Conservation (phyloP, 345 rosid genomes). For the Brassica carinata region DNA sequence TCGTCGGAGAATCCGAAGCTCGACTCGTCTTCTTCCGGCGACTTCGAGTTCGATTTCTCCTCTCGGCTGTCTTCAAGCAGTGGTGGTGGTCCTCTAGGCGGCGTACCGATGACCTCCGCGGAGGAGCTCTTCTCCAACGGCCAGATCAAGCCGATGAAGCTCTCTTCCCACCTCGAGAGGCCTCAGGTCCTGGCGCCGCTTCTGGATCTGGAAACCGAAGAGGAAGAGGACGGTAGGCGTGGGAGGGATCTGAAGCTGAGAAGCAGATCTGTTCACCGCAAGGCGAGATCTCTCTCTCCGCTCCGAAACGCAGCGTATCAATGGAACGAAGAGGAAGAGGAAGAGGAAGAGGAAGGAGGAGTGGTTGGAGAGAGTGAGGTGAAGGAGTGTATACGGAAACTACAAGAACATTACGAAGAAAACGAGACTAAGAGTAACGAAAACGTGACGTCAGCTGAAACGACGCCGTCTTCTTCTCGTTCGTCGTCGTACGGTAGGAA, state of each 20-base stretch:
- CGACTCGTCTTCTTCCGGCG: conserved; percentile 42
- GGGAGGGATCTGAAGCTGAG: conserved; percentile 74
- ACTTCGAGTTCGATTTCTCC: conserved; percentile 85
- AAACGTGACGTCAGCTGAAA: conserved; percentile 31
- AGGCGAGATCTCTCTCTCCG: conserved; percentile 93
- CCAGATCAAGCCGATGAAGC: conserved; percentile 94
- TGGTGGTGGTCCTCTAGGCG: conserved; percentile 45
- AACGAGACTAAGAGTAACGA: conserved; percentile 24
- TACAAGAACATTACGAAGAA: conserved; percentile 34
- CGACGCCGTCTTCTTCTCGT: conserved; percentile 66
- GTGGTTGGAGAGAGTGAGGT: conserved; percentile 24
- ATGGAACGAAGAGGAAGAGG: conserved; percentile 31
- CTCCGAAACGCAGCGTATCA: conserved; percentile 52
- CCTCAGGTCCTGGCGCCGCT: conserved; percentile 76
- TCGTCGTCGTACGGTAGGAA: conserved; percentile 88
- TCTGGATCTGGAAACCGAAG: conserved; percentile 70
- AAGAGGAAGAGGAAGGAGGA: conserved; percentile 16
- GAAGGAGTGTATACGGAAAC: conserved; percentile 30
- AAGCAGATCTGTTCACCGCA: conserved; percentile 67
- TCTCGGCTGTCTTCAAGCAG: conserved; percentile 52
- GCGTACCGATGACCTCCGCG: conserved; percentile 85
- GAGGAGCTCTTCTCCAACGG: conserved; percentile 93
- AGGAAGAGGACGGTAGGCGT: conserved; percentile 46
- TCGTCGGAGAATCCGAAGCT: conserved; percentile 29
- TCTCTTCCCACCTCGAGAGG: conserved; percentile 74